Conservation (phyloP, 345 rosid genomes). For the Fremontodendron californicum region DNA sequence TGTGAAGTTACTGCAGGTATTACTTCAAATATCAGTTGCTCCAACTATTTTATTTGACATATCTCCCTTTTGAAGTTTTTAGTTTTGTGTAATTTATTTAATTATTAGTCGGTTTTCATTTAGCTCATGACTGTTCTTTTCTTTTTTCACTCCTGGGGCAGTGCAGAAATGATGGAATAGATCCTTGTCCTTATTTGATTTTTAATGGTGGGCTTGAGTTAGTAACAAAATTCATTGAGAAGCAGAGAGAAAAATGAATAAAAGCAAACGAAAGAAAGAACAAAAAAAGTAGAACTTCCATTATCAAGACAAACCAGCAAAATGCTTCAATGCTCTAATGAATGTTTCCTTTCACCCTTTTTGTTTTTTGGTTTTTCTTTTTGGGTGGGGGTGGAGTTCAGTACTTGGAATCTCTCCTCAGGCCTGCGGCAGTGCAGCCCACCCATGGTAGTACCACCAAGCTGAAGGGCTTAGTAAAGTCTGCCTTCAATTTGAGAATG, state of each 20-base stretch:
- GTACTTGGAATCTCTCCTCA: not conserved
- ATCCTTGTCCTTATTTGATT: slow-evolving; percentile 2
- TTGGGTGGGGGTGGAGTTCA: too few species aligned
- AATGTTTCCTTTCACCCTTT: not conserved
- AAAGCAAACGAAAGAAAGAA: not conserved
- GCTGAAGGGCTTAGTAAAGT: not conserved
- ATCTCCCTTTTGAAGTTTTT: not conserved
- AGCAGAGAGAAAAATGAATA: not conserved
- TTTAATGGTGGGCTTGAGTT: not conserved
- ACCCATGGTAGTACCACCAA: not conserved
- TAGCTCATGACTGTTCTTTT: not conserved
- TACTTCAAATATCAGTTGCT: slow-evolving; percentile 7
- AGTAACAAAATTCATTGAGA: not conserved
- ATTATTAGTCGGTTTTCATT: not conserved
- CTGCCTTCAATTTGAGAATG: not conserved
- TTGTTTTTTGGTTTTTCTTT: not conserved
- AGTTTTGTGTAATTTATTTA: not conserved
- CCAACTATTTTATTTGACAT: slow-evolving; percentile 5
- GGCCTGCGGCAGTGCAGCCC: not conserved
- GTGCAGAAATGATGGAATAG: not conserved
- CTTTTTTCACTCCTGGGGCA: not conserved
- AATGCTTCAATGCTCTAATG: not conserved
- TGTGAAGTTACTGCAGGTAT: slow-evolving; percentile 92
- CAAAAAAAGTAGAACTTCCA: not conserved
- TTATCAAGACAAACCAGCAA: not conserved